Percentiles rank a stretch among this genome's conserved stretches.
Evolutionary conservation across 2,329 filamentous ascomycete genomes (phyloP).

Genomic region (Epichloe gansuensis): DNA sequence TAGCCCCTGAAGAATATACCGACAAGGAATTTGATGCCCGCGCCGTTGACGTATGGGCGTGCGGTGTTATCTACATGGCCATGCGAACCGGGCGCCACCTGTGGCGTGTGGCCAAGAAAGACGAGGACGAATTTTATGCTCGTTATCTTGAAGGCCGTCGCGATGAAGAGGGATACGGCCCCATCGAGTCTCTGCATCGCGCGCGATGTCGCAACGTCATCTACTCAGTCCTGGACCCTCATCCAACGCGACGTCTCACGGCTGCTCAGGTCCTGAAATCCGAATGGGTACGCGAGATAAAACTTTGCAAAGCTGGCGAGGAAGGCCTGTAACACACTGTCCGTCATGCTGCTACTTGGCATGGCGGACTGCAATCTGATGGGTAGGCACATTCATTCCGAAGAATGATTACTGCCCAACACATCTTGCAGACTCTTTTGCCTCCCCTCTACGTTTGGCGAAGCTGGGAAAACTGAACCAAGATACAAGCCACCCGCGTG

Average conservation of each 20-base stretch:
- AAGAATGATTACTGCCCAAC: constrained; percentile 3
- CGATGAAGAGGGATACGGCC: constrained; percentile 90
- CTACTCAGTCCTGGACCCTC: constrained; percentile 94
- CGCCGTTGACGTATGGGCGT: constrained; percentile 97
- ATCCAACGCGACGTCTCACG: constrained; percentile 81
- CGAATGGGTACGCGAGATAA: constrained; percentile 97
- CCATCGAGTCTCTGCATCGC: constrained; percentile 88
- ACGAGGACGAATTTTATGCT: constrained; percentile 94
- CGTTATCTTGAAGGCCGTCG: constrained; percentile 85
- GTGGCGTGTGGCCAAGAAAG: constrained; percentile 93
- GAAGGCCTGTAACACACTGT: constrained; percentile 60
- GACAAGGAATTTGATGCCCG: constrained; percentile 94
- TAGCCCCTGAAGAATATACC: constrained; percentile 89
- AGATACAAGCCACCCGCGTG: constrained; percentile 4
- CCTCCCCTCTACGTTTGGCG: constrained; percentile 6
- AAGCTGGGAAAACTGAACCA: constrained; percentile 7
- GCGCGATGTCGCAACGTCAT: constrained; percentile 97
- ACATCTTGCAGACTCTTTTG: constrained; percentile 14
- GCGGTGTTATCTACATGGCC: constrained; percentile 98
- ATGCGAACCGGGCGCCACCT: constrained; percentile 94
- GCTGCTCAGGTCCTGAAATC: constrained; percentile 95
- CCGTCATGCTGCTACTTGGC: constrained; percentile 15
- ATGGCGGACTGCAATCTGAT: constrained; percentile 17
- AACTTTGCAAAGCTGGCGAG: constrained; percentile 89
- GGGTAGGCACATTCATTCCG: constrained; percentile 3